A percentile compares a stretch with the other conserved stretches of the same genome.
phyloP scores from a whole-genome alignment of 768 basidiomycete genomes.

The Pulveroboletus ravenelii region DNA sequence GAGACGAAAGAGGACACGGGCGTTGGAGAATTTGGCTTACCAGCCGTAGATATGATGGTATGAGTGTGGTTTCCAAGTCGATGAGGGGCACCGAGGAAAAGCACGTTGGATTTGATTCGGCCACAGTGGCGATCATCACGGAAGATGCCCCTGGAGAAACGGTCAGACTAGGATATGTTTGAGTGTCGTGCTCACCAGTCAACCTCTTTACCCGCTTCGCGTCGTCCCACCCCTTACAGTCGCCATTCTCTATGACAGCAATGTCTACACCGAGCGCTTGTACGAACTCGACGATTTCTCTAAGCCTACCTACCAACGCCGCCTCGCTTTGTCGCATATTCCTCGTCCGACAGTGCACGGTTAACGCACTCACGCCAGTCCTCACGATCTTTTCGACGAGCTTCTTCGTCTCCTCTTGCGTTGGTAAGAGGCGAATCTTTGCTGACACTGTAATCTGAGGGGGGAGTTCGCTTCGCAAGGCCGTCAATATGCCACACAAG shows the following conservation, averaged over 20 bases:
- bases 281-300: conserved; percentile 85
- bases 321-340: conserved; percentile 82
- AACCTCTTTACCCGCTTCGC: conserved; percentile 65
- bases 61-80: conserved; percentile 64
- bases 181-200: conserved; percentile 52
- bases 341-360: conserved; percentile 92
- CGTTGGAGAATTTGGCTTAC: conserved; percentile 33
- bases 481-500: conserved; percentile 81
- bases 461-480: conserved; percentile 67
- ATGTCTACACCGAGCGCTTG: conserved; percentile 66
- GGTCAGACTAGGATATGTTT: background rate
- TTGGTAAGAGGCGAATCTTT: conserved; percentile 86
- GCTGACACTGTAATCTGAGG: conserved; percentile 84
- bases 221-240: conserved; percentile 77
- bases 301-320: conserved; percentile 73
- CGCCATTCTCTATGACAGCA: conserved; percentile 93
- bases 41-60: conserved; percentile 71
- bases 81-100: conserved; percentile 66
- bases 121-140: conserved; percentile 94
- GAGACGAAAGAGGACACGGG: background rate
- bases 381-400: conserved; percentile 85
- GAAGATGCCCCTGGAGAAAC: conserved; percentile 64
- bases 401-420: conserved; percentile 81
- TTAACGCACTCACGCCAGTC: conserved; percentile 85
- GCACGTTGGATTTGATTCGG: conserved; percentile 88